Percentiles rank a stretch among this genome's conserved stretches.
phyloP scores from a whole-genome alignment of 306 rosid species.

The Cotoneaster glaucophyllus region DNA sequence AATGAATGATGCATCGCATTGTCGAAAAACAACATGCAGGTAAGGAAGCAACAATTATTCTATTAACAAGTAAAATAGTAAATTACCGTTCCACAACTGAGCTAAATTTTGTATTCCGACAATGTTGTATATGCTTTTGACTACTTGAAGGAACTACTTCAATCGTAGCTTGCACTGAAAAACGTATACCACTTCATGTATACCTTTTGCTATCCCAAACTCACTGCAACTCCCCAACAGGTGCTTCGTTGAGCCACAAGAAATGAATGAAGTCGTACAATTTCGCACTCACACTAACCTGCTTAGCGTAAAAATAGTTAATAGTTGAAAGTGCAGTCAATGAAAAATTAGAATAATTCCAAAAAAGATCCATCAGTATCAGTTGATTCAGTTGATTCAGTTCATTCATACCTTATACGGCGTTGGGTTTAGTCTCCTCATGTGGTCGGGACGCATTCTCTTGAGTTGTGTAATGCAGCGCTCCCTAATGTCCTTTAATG shows the following conservation, averaged over 20 bases:
- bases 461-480: constrained; percentile 80
- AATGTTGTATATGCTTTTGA: neutral
- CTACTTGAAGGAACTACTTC: neutral
- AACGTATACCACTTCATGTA: neutral
- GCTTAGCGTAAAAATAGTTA: constrained; percentile 2
- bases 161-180: neutral
- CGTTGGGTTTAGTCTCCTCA: constrained; percentile 97
- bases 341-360: neutral
- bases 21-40: neutral
- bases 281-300: constrained; percentile 90
- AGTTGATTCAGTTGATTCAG: neutral
- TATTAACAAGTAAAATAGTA: constrained; percentile 6
- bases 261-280: constrained; percentile 86
- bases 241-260: constrained; percentile 97
- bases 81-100: neutral
- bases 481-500: constrained; percentile 62
- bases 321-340: neutral
- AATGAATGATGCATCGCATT: neutral
- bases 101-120: neutral
- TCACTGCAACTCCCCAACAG: constrained; percentile 87
- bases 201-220: neutral
- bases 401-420: constrained; percentile 69
- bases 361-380: neutral
- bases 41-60: neutral
- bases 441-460: constrained; percentile 92